A percentile compares a stretch with the other conserved stretches of the same genome.
phyloP scores from a whole-genome alignment of 192 early-diverging fungal species.

The Coemansia sp. region DNA sequence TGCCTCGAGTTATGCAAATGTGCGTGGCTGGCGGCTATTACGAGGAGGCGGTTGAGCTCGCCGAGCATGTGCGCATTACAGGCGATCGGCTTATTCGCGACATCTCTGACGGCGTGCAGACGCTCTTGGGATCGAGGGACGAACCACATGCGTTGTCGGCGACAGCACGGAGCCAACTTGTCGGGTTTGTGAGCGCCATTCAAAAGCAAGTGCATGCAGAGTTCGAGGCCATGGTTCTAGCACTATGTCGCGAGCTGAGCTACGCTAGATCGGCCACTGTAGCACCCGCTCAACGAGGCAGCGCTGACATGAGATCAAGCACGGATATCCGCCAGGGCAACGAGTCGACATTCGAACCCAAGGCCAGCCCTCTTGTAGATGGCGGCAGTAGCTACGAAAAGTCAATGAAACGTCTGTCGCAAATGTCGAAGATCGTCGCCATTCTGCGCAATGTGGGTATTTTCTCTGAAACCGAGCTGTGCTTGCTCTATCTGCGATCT shows the following conservation, averaged over 20 bases:
- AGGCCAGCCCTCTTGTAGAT: background rate
- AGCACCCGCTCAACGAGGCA: slow-evolving; percentile 1
- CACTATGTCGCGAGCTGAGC: slow-evolving; percentile 39
- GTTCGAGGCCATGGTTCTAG: slow-evolving; percentile 46
- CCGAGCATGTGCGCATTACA: slow-evolving; percentile 42
- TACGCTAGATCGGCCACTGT: slow-evolving; percentile 9
- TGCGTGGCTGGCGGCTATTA: slow-evolving; percentile 51
- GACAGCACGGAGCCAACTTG: slow-evolving; percentile 17
- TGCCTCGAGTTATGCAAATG: slow-evolving; percentile 54
- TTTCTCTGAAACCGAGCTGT: slow-evolving; percentile 40
- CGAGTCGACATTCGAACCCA: background rate
- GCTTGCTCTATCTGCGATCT: slow-evolving; percentile 47
- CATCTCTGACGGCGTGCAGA: slow-evolving; percentile 34
- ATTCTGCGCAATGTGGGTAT: slow-evolving; percentile 43
- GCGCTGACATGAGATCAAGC: background rate
- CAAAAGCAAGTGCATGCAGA: slow-evolving; percentile 46
- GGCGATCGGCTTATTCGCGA: slow-evolving; percentile 42
- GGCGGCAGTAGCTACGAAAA: slow-evolving; percentile 21
- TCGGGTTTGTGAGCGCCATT: slow-evolving; percentile 28
- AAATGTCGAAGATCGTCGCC: slow-evolving; percentile 31
- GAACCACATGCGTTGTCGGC: background rate
- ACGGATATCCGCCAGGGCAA: background rate
- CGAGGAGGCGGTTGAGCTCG: slow-evolving; percentile 50
- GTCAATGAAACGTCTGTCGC: slow-evolving; percentile 42
- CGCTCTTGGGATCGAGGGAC: slow-evolving; percentile 28